Conservation (phyloP, 371 early-diverging fungal genomes). For the Dipsacomyces acuminosporus region DNA sequence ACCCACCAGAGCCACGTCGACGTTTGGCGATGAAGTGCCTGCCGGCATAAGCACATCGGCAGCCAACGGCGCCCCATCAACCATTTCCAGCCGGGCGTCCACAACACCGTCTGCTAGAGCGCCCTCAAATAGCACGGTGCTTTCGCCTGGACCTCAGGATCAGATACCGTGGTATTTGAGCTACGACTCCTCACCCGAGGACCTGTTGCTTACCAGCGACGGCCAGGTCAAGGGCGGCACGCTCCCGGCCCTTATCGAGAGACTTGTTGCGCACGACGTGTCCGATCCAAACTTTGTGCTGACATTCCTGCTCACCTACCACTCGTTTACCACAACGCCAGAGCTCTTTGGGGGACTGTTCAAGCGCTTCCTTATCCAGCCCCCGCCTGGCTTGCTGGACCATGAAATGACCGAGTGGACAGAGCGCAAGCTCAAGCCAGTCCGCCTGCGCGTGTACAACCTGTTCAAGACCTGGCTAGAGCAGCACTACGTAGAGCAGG, state of each 20-base stretch:
- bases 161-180: conserved; percentile 64
- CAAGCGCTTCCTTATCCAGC: conserved; percentile 63
- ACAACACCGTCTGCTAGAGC: conserved; percentile 38
- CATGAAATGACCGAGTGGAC: conserved; percentile 74
- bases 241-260: conserved; percentile 72
- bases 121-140: conserved; percentile 3
- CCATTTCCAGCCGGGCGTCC: conserved; percentile 68
- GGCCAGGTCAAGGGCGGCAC: conserved; percentile 89
- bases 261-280: conserved; percentile 81
- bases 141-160: conserved; percentile 13
- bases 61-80: conserved; percentile 49
- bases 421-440: conserved; percentile 79
- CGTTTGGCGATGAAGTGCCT: conserved; percentile 21
- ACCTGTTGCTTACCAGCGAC: conserved; percentile 78
- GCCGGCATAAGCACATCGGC: conserved; percentile 13
- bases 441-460: conserved; percentile 86
- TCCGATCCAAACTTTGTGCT: conserved; percentile 73
- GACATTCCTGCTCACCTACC: conserved; percentile 87
- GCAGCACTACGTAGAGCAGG: conserved; percentile 73
- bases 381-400: conserved; percentile 62
- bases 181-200: conserved; percentile 64
- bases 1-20: conserved; percentile 17
- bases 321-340: conserved; percentile 72
- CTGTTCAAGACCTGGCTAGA: conserved; percentile 91
- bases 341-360: conserved; percentile 70